Percentiles rank a stretch among this genome's conserved stretches.
Conservation (phyloP, 208 protist species). For the Leishmania guyanensis region DNA sequence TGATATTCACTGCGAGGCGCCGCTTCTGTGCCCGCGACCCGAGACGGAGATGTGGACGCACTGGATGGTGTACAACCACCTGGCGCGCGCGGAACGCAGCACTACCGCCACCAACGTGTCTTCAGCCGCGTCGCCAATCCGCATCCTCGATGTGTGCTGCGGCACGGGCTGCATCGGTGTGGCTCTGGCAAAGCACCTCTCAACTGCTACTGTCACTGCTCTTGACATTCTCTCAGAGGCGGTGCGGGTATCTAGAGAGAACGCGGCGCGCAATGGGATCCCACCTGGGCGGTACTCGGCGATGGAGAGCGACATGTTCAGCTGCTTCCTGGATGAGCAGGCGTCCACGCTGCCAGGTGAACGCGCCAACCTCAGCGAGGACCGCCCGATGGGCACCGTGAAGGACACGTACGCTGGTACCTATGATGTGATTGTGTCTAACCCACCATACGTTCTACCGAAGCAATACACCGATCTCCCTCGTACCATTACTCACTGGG, state of each 20-base stretch:
- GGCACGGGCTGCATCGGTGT: slow-evolving; percentile 90
- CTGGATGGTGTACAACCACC: slow-evolving; percentile 64
- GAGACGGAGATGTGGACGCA: slow-evolving; percentile 92
- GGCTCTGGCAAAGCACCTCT: slow-evolving; percentile 74
- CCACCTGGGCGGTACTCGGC: slow-evolving; percentile 44
- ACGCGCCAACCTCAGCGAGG: not conserved
- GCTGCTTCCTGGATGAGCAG: slow-evolving; percentile 39
- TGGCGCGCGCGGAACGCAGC: slow-evolving; percentile 21
- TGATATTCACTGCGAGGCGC: slow-evolving; percentile 63
- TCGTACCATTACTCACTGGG: slow-evolving; percentile 66
- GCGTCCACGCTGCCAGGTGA: not conserved
- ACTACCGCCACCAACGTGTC: not conserved
- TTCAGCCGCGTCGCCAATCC: slow-evolving; percentile 6
- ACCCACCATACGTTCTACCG: slow-evolving; percentile 86
- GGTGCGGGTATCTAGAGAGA: slow-evolving; percentile 45
- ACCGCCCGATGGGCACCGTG: slow-evolving; percentile 18
- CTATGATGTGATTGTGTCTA: slow-evolving; percentile 86
- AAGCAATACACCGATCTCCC: slow-evolving; percentile 77
- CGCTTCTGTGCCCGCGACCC: slow-evolving; percentile 79
- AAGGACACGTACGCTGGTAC: slow-evolving; percentile 26
- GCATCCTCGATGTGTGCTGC: slow-evolving; percentile 84
- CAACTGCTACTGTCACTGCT: slow-evolving; percentile 48
- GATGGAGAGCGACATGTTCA: slow-evolving; percentile 83
- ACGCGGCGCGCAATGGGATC: slow-evolving; percentile 70
- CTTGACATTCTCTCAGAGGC: slow-evolving; percentile 70